Evolutionary conservation across 306 rosid genomes (phyloP), one percentile per base, ranked within the genome.

Genomic region (Herpetospermum pedunculosum): DNA sequence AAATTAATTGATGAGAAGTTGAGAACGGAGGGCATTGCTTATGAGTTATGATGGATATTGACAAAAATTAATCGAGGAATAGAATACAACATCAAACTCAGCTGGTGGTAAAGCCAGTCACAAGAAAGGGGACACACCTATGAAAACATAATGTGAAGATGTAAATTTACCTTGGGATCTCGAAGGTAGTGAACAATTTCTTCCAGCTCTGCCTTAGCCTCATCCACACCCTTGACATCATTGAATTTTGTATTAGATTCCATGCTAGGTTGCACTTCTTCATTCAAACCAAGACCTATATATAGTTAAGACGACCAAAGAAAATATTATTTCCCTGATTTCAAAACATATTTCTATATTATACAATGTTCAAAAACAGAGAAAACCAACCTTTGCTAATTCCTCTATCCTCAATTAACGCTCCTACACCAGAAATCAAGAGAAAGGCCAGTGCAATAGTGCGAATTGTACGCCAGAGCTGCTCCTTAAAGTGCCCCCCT

Each of bases 201-300:
- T 82, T 93, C 98, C 48, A 93, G 83, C 80, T 90, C 98, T 18
- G 88, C 87, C 83, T 93, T 93, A 16, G 96, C 98, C 83, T 91
- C 98, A 75, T 93, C 97, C 74, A 84, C 92, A 49, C 97, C 98
- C 84, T 90, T 89, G 60, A 89, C 97, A 50, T 91, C 96, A 19
- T 54, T 85, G 79, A 93, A 90, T 75, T 83, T 93, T 55, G 98
- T 90, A 76, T 80, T 90, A 14, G 92, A 79, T 65, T 83, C 94
- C 84, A 89, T 34, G 87, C 81, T 85, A 72, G 98, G 97, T 78
- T 84, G 86, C 74, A 90, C 92, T 80, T 87, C 89, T 77, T 87
- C 89, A 68, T 75, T 77, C 57, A 84, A 79, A 67, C 90, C 96
- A 73, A 87, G 86, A 50, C 90, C 97, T 90, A 74, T 21, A 74